Base-by-base conservation (phyloP, 2,329 filamentous ascomycete genomes). In the Penicillium sp. region DNA sequence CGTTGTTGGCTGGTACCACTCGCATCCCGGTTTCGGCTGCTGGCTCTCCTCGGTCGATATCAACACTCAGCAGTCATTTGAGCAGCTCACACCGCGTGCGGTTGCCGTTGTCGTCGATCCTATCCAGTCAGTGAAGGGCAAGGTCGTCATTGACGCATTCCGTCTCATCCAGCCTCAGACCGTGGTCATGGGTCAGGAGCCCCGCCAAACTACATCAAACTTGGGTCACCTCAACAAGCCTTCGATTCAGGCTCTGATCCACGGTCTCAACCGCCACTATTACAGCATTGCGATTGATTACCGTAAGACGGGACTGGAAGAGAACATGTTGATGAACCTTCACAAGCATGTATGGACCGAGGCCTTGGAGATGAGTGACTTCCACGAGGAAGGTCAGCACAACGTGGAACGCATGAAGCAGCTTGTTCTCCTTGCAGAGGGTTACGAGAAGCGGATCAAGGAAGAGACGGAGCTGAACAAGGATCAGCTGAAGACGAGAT, bases 331-430 rank as follows among this genome's bases (percentile, higher is more conserved):
- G 69, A 99, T 99, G 95, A 99, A 99, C 74, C 81, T 99, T 64
- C 94, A 99, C 84, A 99, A 99, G 82, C 94, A 97, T 66, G 92
- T 97, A 43, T 99, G 94, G 94, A 99, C 95, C 0, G 94, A 99
- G 76, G 94, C 93, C 5, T 77, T 99, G 63, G 86, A 96, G 73
- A 97, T 99, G 92, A 90, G 93, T 59, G 92, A 97, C 76, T 99
- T 99, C 82, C 85, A 87, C 63, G 80, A 85, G 55, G 93, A 97
- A 72, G 90, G 87, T 54, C 81, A 86, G 62, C 86, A 89, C 73
- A 99, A 96, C 74, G 90, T 92, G 73, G 92, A 96, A 53, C 85
- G 88, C 61, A 83, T 99, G 75, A 84, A 96, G 80, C 87, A 90
- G 72, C 84, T 99, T 49, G 94, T 99, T 53, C 85, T 84, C 52